Percentiles rank a stretch among this genome's conserved stretches.
Evolutionary conservation across 352 stramenopile species (phyloP).

Genomic region (Phytophthora ohioensis): DNA sequence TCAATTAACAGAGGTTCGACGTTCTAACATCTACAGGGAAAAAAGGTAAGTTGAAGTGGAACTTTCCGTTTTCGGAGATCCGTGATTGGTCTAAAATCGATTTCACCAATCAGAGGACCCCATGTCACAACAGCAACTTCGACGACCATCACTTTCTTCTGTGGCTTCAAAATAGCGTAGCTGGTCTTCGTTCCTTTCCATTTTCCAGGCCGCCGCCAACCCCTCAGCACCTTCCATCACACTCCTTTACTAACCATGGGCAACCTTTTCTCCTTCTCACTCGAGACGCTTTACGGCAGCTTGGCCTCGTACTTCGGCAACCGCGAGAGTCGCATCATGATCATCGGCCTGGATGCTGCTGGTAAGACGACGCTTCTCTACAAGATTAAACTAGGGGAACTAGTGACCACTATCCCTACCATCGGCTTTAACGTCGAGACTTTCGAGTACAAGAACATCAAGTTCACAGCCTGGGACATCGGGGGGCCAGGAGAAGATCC

Average conservation of each 20-base stretch:
- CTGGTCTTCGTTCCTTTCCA: constrained; percentile 4
- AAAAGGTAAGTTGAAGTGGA: not conserved
- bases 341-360: constrained; percentile 94
- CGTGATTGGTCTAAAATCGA: constrained; percentile 7
- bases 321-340: constrained; percentile 71
- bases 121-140: constrained; percentile 33
- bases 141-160: constrained; percentile 19
- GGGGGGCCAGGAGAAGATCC: constrained; percentile 54
- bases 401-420: constrained; percentile 78
- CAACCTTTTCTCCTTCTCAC: constrained; percentile 53
- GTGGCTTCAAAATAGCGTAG: constrained; percentile 17
- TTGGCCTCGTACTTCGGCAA: constrained; percentile 46
- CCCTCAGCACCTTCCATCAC: not conserved
- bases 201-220: constrained; percentile 20
- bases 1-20: too few relatives aligned
- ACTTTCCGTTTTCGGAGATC: not conserved
- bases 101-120: constrained; percentile 19
- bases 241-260: constrained; percentile 39
- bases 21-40: too few relatives aligned
- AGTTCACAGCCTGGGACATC: constrained; percentile 90
- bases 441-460: constrained; percentile 72
- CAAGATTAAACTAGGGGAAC: constrained; percentile 82
- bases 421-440: constrained; percentile 90
- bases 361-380: constrained; percentile 98
- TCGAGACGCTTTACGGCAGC: constrained; percentile 43